phyloP scores from a whole-genome alignment of 768 basidiomycete species.

The Agaricus blazei region DNA sequence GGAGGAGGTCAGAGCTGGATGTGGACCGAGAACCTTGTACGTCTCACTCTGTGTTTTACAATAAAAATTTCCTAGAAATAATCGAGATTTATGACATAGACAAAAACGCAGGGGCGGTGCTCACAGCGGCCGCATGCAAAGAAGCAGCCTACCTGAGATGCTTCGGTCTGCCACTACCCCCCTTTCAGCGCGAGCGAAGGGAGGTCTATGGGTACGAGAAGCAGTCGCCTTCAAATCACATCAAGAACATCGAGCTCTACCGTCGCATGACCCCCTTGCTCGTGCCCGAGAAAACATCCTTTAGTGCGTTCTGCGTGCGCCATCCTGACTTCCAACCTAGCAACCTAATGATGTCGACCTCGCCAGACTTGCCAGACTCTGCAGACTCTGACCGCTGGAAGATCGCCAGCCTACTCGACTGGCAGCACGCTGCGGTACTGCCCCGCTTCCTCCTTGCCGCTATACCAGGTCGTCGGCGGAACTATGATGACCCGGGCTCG shows the following conservation, averaged over 20 bases:
- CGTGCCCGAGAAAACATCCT: slow-evolving; percentile 31
- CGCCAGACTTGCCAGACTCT: slow-evolving; percentile 16
- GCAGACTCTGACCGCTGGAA: slow-evolving; percentile 28
- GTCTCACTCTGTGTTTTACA: slow-evolving; percentile 26
- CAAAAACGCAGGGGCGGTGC: slow-evolving; percentile 34
- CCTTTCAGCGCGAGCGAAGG: no score
- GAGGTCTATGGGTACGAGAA: no score
- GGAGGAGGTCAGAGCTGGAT: slow-evolving; percentile 44
- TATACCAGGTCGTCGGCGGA: slow-evolving; percentile 39
- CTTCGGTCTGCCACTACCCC: slow-evolving; percentile 23
- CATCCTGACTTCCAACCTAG: slow-evolving; percentile 46
- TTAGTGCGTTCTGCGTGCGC: slow-evolving; percentile 43
- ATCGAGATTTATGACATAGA: slow-evolving; percentile 29
- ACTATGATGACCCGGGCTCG: slow-evolving; percentile 38
- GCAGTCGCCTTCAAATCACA: slow-evolving; percentile 24
- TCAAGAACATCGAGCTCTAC: slow-evolving; percentile 44
- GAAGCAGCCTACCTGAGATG: slow-evolving; percentile 41
- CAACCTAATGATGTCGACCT: slow-evolving; percentile 45
- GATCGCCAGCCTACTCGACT: slow-evolving; percentile 43
- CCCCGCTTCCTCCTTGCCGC: slow-evolving; percentile 45
- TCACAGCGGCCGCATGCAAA: slow-evolving; percentile 36
- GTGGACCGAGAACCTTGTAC: slow-evolving; percentile 49
- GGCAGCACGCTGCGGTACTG: slow-evolving; percentile 52
- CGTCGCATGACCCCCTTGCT: slow-evolving; percentile 44
- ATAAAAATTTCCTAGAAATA: slow-evolving; percentile 15